Percentiles rank a stretch among this genome's conserved stretches.
Conservation (phyloP, 805 yeast species). For the Metschnikowia baotianmanensis region DNA sequence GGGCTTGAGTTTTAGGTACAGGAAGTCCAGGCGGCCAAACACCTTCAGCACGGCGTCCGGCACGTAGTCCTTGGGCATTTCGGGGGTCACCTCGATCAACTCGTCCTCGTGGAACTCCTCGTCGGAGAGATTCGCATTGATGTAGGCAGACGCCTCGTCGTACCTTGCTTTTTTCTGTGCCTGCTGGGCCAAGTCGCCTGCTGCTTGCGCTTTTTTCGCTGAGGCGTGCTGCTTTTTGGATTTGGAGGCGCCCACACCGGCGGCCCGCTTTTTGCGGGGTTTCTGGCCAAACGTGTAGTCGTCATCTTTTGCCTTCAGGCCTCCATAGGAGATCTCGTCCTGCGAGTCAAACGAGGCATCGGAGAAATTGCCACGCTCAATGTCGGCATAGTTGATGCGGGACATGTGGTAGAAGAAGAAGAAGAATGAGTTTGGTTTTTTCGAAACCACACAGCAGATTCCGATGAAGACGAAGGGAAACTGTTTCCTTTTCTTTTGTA, state of each 20-base stretch:
- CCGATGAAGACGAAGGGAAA: no score
- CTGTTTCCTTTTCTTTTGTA: no score
- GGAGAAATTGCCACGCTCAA: constrained; percentile 39
- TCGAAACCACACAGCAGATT: no score
- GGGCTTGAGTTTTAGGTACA: constrained; percentile 82
- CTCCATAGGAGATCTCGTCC: constrained; percentile 21
- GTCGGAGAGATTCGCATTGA: constrained; percentile 38
- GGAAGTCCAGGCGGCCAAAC: constrained; percentile 83
- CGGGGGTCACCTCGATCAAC: constrained; percentile 46
- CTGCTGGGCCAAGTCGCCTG: constrained; percentile 9
- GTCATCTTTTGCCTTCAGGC: constrained; percentile 26
- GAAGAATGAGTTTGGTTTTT: background rate
- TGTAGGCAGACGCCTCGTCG: constrained; percentile 28
- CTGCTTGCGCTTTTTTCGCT: background rate
- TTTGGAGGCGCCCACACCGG: constrained; percentile 10
- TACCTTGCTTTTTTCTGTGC: constrained; percentile 26
- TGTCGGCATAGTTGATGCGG: constrained; percentile 39
- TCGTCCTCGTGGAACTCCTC: constrained; percentile 50
- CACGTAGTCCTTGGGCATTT: constrained; percentile 52
- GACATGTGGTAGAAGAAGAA: constrained; percentile 10
- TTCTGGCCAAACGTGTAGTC: constrained; percentile 29
- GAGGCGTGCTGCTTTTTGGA: constrained; percentile 5
- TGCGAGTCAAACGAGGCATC: constrained; percentile 41
- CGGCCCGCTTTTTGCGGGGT: constrained; percentile 18
- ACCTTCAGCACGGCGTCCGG: constrained; percentile 84